Conservation (phyloP, 139 green algal species). For the Chlorella sp. region DNA sequence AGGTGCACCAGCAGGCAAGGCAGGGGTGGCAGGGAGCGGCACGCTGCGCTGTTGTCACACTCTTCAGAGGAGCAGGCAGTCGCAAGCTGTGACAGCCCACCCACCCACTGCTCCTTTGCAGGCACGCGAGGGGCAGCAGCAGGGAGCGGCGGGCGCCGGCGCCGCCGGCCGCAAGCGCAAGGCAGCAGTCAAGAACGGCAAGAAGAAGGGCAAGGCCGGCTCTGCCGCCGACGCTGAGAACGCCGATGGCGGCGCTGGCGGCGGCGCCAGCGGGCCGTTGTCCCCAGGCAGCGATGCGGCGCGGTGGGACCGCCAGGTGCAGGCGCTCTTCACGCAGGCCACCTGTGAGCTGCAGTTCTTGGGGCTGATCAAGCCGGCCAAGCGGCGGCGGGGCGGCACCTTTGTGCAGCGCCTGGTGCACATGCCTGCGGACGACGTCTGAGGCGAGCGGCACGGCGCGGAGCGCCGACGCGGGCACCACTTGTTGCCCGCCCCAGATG, state of each 20-base stretch:
- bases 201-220: conserved; percentile 1
- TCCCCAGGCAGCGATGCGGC: not conserved
- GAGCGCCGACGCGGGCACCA: too few species aligned
- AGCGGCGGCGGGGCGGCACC: conserved; percentile 36
- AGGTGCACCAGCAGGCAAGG: conserved; percentile 4
- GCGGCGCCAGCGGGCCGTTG: too few species aligned
- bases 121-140: not conserved
- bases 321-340: conserved; percentile 50
- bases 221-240: not conserved
- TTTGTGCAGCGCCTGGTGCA: conserved; percentile 42
- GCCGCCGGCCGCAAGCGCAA: too few species aligned
- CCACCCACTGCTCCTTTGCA: conserved; percentile 3
- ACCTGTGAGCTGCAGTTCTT: conserved; percentile 50
- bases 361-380: conserved; percentile 44
- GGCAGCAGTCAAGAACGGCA: not conserved
- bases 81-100: too few species aligned
- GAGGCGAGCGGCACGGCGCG: too few species aligned
- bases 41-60: too few species aligned
- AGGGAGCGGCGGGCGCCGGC: too few species aligned
- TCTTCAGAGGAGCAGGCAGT: too few species aligned
- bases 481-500: too few species aligned
- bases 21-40: too few species aligned
- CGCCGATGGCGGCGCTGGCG: not conserved
- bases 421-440: conserved; percentile 19
- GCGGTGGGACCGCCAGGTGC: conserved; percentile 20